Evolutionary conservation across 2,329 filamentous ascomycete genomes (phyloP).

Genomic region (Aotearoamyces nothofagi): DNA sequence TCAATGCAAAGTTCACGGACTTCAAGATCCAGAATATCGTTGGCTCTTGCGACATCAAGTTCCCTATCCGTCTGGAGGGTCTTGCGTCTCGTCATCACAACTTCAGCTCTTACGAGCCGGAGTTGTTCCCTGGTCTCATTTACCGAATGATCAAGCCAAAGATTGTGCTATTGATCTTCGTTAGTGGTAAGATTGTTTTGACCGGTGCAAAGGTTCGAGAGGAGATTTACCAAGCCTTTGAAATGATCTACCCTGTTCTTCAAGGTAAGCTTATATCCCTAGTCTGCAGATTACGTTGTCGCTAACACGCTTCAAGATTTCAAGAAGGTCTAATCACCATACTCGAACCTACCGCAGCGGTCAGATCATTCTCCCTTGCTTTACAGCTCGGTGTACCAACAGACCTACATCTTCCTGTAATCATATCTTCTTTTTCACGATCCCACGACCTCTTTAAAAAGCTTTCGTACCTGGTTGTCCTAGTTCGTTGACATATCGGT

Average conservation of each 20-base stretch:
- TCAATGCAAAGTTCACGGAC: conserved; percentile 98
- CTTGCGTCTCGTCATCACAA: conserved; percentile 95
- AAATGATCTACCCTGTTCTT: conserved; percentile 93
- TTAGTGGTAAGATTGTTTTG: conserved; percentile 94
- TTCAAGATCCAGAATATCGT: conserved; percentile 99
- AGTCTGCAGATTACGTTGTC: neutral
- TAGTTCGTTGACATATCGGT: too few relatives aligned
- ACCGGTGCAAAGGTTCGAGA: conserved; percentile 96
- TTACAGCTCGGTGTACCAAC: conserved; percentile 15
- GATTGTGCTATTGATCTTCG: conserved; percentile 95
- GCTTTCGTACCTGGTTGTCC: conserved; percentile 8
- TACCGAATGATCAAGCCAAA: conserved; percentile 99
- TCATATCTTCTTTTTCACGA: conserved; percentile 14
- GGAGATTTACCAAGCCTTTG: conserved; percentile 93
- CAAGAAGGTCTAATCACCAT: conserved; percentile 21
- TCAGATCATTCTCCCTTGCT: conserved; percentile 13
- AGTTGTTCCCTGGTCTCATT: conserved; percentile 96
- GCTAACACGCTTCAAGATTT: conserved; percentile 17
- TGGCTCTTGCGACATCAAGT: conserved; percentile 97
- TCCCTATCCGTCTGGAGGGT: conserved; percentile 92
- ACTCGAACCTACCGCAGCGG: conserved; percentile 17
- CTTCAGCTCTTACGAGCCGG: conserved; percentile 97
- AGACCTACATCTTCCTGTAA: conserved; percentile 5
- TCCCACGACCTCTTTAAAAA: conserved; percentile 17
- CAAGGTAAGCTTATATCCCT: conserved; percentile 43